A percentile compares a stretch with the other conserved stretches of the same genome.
Evolutionary conservation across 768 basidiomycete genomes (phyloP).

Genomic region (Lyophyllum semitale): DNA sequence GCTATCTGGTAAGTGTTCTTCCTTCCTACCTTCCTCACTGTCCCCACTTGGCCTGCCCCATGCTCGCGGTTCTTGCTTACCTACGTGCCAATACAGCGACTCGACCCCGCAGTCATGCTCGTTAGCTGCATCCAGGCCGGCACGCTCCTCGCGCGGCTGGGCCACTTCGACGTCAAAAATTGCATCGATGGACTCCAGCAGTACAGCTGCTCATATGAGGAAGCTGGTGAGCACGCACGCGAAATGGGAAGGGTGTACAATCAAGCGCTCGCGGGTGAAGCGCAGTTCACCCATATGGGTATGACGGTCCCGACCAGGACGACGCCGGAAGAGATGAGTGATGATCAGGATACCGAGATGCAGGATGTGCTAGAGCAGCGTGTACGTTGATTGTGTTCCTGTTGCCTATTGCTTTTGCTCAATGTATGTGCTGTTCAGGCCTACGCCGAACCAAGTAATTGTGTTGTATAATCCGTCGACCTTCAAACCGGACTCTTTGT

Average conservation of each 20-base stretch:
- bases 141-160: constrained; percentile 76
- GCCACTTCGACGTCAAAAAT: constrained; percentile 77
- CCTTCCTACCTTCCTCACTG: constrained; percentile 7
- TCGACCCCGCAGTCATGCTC: constrained; percentile 89
- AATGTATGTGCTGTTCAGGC: neutral
- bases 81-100: constrained; percentile 42
- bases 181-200: constrained; percentile 88
- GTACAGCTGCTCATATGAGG: constrained; percentile 86
- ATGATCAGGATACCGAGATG: constrained; percentile 17
- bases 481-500: neutral
- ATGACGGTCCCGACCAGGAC: constrained; percentile 35
- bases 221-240: constrained; percentile 75
- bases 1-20: constrained; percentile 76
- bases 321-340: constrained; percentile 22
- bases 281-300: constrained; percentile 52
- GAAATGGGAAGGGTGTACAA: constrained; percentile 62
- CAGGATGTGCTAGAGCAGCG: constrained; percentile 6
- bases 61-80: constrained; percentile 1
- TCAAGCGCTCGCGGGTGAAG: constrained; percentile 41
- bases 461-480: neutral
- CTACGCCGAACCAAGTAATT: neutral
- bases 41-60: neutral
- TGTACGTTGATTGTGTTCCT: constrained; percentile 8
- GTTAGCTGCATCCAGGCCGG: constrained; percentile 86
- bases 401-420: neutral